Evolutionary conservation across 257 asterid genomes (phyloP), one percentile per base, ranked within the genome.

Genomic region (Przewalskia tangutica): DNA sequence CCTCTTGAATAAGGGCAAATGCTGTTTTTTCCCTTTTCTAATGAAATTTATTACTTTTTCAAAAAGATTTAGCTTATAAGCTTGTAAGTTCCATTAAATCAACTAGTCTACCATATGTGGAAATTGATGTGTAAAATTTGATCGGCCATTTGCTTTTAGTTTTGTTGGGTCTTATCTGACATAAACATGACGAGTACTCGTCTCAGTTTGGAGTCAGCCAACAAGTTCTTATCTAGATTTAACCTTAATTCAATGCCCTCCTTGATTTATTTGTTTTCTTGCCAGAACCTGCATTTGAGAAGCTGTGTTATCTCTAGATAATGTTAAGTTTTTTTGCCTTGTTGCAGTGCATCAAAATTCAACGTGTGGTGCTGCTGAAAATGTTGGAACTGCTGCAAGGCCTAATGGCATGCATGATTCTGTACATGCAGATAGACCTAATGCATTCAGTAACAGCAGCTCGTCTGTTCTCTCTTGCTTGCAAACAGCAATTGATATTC

Each of bases 331-430:
- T 51, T 56, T 42, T 23, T 73, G 60, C 83, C 55, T 80, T 81
- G 83, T 48, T 73, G 80, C 93, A 93, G 96, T 86, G 85, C 92
- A 90, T 84, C 92, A 86, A 86, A 85, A 84, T 88, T 79, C 91
- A 56, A 73, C 88, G 23, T 40, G 90, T 7, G 67, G 83, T 78
- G 87, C 89, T 81, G 71, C 89, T 55, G 95, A 88, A 77, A 88
- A 86, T 83, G 82, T 76, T 48, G 83, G 91, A 77, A 85, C 71
- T 81, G 56, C 91, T 82, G 77, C 84, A 83, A 88, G 84, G 82
- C 66, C 90, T 56, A 91, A 91, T 82, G 85, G 80, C 77, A 84
- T 89, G 89, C 97, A 84, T 80, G 89, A 66, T 53, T 81, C 86
- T 17, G 62, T 81, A 63, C 18, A 84, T 77, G 79, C 85, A 66